These are phyloP conservation scores for Aurantiochytrium sp. DNA, from an alignment of 108 stramenopile species.

Conservation along the genomic window DNA sequence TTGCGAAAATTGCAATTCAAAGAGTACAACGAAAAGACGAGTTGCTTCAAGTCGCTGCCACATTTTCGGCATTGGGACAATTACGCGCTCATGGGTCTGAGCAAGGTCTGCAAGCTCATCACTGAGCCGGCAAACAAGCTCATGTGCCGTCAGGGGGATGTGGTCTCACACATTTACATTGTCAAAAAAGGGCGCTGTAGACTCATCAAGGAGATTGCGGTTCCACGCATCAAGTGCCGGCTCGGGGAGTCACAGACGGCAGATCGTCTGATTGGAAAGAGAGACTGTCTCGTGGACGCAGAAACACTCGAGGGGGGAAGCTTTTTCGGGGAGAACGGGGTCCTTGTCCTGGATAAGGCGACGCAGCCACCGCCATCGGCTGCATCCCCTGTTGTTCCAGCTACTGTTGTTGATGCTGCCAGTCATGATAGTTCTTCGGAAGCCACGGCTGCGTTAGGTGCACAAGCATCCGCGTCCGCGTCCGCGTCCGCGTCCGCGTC, in stretches of 20 bases:
- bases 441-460: too few relatives aligned
- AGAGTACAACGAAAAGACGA: background rate
- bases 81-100: background rate
- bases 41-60: background rate
- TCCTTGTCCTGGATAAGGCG: background rate
- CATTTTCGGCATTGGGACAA: background rate
- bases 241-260: background rate
- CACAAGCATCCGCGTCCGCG: too few relatives aligned
- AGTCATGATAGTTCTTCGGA: too few relatives aligned
- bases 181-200: background rate
- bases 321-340: slow-evolving; percentile 1
- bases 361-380: background rate
- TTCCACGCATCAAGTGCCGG: background rate
- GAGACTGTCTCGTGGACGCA: background rate
- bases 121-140: background rate
- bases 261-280: background rate
- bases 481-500: too few relatives aligned
- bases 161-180: background rate
- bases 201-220: background rate
- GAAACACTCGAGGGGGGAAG: background rate
- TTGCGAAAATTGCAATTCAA: background rate
- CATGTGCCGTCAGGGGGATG: background rate
- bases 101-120: background rate
- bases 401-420: too few relatives aligned
- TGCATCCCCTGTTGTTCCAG: background rate